Base-by-base conservation (phyloP, 768 basidiomycete genomes). In the Trametes elegans region DNA sequence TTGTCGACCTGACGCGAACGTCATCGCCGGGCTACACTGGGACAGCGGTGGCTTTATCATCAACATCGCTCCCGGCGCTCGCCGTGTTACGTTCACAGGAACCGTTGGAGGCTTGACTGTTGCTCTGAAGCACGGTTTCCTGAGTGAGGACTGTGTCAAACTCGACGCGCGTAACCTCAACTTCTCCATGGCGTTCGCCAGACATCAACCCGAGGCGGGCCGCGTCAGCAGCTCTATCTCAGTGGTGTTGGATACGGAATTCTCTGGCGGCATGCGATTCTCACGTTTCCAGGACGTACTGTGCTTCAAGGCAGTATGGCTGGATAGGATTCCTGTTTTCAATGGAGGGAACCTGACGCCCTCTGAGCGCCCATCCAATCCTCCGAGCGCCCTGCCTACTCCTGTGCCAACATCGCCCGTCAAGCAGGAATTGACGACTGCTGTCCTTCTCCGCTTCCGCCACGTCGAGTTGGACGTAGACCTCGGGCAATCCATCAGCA, bases 241-340 rank as follows among this genome's bases (percentile, higher is more conserved):
- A 0, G 69, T 91, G 35, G 79, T 89, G 7, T 66, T 94, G n/a
- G 91, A 93, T 66, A 94, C 93, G 0, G 88, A 92, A 66, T 81
- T 98, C 49, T 75, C 85, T 3, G 90, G 88, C 0, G 84, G 78
- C 6, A 79, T 95, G 35, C 83, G 86, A 19, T 87, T 98, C 64
- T 90, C 90, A 4, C 84, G 93, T 11, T 71, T 97, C 26, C 93
- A 95, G 70, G 94, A 97, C 66, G 84, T 95, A 49, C 77, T 98
- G 18, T 94, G 91, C 69, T 93, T 96, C 79, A 95, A 95, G 69
- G 93, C 93, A 5, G 91, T 96, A 11, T 96, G 93, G 92, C 68
- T 96, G 41, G 93, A 95, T 64, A 84, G 84, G 32, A 90, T 95
- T 24, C 90, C 92, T 0, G 73, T 89, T 7, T 81, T 94, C 63